Conservation (phyloP, 257 asterid species). For the Penstemon newberryi region DNA sequence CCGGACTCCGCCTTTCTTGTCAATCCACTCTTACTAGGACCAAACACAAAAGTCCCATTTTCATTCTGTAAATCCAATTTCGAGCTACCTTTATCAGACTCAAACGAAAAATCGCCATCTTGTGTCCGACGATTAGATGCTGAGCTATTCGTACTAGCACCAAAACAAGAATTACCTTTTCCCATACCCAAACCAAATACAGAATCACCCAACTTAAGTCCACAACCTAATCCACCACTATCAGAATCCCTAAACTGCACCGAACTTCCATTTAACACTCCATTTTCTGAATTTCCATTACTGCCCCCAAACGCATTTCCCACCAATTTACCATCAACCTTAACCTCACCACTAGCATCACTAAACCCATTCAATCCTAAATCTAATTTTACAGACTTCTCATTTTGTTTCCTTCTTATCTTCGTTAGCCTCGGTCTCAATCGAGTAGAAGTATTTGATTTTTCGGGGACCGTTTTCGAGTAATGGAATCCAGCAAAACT, state of each 20-base stretch:
- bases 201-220: conserved; percentile 29
- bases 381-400: conserved; percentile 31
- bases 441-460: conserved; percentile 36
- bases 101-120: conserved; percentile 27
- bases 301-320: conserved; percentile 28
- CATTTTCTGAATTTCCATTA: conserved; percentile 19
- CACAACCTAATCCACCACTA: conserved; percentile 28
- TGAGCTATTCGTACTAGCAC: conserved; percentile 26
- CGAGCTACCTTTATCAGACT: conserved; percentile 33
- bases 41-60: conserved; percentile 32
- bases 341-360: conserved; percentile 28
- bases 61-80: conserved; percentile 24
- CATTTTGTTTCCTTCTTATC: conserved; percentile 50
- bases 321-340: conserved; percentile 24
- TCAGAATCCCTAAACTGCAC: conserved; percentile 23
- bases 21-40: conserved; percentile 25
- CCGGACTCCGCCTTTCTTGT: conserved; percentile 19
- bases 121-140: conserved; percentile 14
- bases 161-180: conserved; percentile 28
- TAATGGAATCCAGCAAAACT: conserved; percentile 33
- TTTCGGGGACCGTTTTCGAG: conserved; percentile 34
- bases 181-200: conserved; percentile 24
- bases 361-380: conserved; percentile 38
- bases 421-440: conserved; percentile 58
- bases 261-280: conserved; percentile 22